Conservation (phyloP, 2,329 filamentous ascomycete genomes). For the Raffaelea deltoideospora region DNA sequence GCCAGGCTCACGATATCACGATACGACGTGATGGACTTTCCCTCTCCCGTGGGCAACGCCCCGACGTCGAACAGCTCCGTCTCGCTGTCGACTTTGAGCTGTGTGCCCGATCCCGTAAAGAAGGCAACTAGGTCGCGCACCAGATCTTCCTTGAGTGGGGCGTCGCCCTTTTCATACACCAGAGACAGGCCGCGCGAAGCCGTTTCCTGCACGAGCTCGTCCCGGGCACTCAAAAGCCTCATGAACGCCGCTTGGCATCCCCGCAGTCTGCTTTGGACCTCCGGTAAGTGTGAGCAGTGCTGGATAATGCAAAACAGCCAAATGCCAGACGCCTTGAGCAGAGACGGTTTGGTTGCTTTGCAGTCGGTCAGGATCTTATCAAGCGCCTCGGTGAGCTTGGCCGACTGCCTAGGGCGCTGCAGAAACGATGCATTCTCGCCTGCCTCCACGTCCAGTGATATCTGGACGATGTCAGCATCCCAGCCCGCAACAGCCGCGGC, state of each 20-base stretch:
- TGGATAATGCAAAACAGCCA: constrained; percentile 90
- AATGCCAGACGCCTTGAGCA: constrained; percentile 85
- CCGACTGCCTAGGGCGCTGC: constrained; percentile 20
- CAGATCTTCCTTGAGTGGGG: constrained; percentile 62
- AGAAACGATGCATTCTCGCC: constrained; percentile 20
- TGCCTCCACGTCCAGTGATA: constrained; percentile 60
- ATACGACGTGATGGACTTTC: constrained; percentile 82
- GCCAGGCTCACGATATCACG: constrained; percentile 93
- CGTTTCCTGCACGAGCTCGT: constrained; percentile 91
- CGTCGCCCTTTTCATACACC: constrained; percentile 85
- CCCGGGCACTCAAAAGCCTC: constrained; percentile 68
- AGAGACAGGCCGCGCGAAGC: constrained; percentile 81
- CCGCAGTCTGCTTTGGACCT: constrained; percentile 59
- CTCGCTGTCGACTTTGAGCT: constrained; percentile 73
- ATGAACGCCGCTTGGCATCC: constrained; percentile 81
- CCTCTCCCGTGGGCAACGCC: constrained; percentile 76
- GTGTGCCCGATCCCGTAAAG: constrained; percentile 64
- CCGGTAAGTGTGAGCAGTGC: constrained; percentile 65
- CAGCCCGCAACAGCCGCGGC: constrained; percentile 65
- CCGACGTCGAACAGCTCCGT: constrained; percentile 91
- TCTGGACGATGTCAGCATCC: constrained; percentile 64
- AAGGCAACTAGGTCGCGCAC: constrained; percentile 78
- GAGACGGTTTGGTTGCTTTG: constrained; percentile 70
- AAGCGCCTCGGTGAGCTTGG: constrained; percentile 37
- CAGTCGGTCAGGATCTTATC: constrained; percentile 64